Evolutionary conservation across 345 rosid genomes (phyloP), one percentile per base, ranked within the genome.

Genomic region (Populus euphratica): DNA sequence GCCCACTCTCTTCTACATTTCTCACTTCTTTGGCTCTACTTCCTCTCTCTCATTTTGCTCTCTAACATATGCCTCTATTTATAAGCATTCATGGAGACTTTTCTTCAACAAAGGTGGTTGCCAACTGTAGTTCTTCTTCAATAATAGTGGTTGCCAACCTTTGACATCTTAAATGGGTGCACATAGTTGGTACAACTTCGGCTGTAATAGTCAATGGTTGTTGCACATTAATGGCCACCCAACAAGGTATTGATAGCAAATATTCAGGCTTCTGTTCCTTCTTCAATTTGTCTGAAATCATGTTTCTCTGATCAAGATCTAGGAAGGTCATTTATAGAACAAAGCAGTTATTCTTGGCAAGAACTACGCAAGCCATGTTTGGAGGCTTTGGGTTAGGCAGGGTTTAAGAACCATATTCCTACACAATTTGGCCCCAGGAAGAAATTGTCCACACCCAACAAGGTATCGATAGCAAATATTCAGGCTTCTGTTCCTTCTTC

Each of bases 281-380:
- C 61, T 31, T 85, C 7, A 78, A 86, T 79, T 49, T 89, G 9
- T 76, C 54, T 1, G 98, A 93, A 82, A 93, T 93, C 39, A 76
- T 80, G 27, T 85, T 59, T 74, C 91, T 95, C 29, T 93, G 94
- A 78, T 92, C 93, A 0, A 90, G 96, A 76, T 90, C 92, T 78
- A 91, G 91, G 93, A 93, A 90, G 81, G 87, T 92, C 68, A 92
- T 92, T 23, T 91, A 90, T 82, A 83, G 99, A 74, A 92, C 97
- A 44, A 93, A 93, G 35, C 98, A 93, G 76, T 77, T 93, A 38
- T 85, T 92, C 76, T 72, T 91, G 75, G 98, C 96, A 38, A 81
- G 98, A 83, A 92, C 97, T 4, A 89, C 91, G 97, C 99, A 93
- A 79, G 98, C 98, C 0, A 72, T 95, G 0, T 93, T 95, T 0